Evolutionary conservation across 2,329 filamentous ascomycete species (phyloP).

Genomic region (Hymenoscyphus linearis): DNA sequence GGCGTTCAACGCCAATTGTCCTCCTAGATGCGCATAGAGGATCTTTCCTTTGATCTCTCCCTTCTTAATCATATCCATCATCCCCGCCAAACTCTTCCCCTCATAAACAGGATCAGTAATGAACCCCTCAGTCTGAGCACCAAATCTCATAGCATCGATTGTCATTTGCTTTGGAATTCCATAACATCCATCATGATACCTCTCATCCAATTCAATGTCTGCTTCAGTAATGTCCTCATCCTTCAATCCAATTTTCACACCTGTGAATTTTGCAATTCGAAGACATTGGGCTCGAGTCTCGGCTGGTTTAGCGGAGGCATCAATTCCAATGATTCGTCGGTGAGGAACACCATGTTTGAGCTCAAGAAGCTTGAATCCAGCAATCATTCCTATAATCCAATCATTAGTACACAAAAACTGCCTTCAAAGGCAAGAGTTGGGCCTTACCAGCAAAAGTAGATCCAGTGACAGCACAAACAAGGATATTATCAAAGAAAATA

Average conservation of each 20-base stretch:
- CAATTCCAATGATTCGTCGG: conserved; percentile 60
- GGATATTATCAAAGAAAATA: conserved; percentile 60
- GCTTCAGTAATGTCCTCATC: conserved; percentile 54
- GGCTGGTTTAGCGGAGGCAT: conserved; percentile 54
- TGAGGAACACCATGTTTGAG: conserved; percentile 38
- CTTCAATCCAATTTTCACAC: conserved; percentile 53
- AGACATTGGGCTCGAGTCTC: conserved; percentile 62
- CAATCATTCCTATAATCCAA: conserved; percentile 46
- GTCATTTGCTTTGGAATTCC: conserved; percentile 62
- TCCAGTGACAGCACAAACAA: conserved; percentile 68
- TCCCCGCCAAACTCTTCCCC: conserved; percentile 67
- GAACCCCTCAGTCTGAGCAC: conserved; percentile 63
- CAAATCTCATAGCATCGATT: conserved; percentile 63
- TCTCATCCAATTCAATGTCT: conserved; percentile 58
- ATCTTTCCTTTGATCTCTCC: conserved; percentile 54
- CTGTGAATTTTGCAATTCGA: conserved; percentile 61
- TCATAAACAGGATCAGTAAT: conserved; percentile 74
- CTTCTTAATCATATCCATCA: conserved; percentile 62
- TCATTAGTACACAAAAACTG: not conserved
- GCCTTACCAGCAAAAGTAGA: conserved; percentile 57
- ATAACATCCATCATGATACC: conserved; percentile 64
- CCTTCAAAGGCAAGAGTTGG: not conserved
- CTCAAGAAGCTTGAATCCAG: conserved; percentile 63
- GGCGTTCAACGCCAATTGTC: conserved; percentile 64
- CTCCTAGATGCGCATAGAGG: conserved; percentile 66